Evolutionary conservation across 495 filamentous ascomycete genomes (phyloP), one percentile per base, ranked within the genome.

Genomic region (Penicillium waksmanii): DNA sequence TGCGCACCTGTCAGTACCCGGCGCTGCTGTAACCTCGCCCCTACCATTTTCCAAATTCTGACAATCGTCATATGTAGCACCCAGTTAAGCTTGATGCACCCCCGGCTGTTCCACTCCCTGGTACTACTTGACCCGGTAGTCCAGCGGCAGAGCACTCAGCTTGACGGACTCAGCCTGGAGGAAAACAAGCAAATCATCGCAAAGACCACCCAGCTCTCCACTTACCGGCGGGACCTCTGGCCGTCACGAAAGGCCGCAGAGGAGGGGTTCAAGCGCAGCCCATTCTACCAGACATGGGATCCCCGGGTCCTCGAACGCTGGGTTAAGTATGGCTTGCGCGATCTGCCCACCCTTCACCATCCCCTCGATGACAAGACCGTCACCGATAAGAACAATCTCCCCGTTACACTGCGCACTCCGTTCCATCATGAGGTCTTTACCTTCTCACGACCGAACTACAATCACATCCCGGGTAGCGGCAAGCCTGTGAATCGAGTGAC

Each of bases 41-140:
- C 9, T 17, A 33, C 11, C 15, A n/a, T 35, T 7, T n/a, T 35
- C 9, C 27, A 19, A 51, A 27, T 57, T 23, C 48, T 40, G 21
- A 53, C 57, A 53, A 63, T 35, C 42, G 53, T 46, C 48, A 13
- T 15, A 17, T 56, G 50, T 58, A 82, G 80, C n/a, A 64, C 70
- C 46, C 79, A 84, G 62, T 67, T 88, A 10, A 78, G 90, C 17
- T 77, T 95, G 13, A 81, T 93, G 60, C 91, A 96, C 76, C 93
- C 95, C 9, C 86, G 93, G 4, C 84, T 98, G 10, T 81, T 97
- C 58, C 82, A 87, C 52, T 85, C 86, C 3, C 66, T 97, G 7
- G 79, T 96, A 49, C 82, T 96, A 6, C 76, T 97, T 2, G 94
- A 98, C 70, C 92, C 93, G 5, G 86, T 91, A 34, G 83, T 94